Evolutionary conservation across 2,329 filamentous ascomycete species (phyloP), one percentile per base, ranked within the genome.

Genomic region (Cladosporium oxysporum): DNA sequence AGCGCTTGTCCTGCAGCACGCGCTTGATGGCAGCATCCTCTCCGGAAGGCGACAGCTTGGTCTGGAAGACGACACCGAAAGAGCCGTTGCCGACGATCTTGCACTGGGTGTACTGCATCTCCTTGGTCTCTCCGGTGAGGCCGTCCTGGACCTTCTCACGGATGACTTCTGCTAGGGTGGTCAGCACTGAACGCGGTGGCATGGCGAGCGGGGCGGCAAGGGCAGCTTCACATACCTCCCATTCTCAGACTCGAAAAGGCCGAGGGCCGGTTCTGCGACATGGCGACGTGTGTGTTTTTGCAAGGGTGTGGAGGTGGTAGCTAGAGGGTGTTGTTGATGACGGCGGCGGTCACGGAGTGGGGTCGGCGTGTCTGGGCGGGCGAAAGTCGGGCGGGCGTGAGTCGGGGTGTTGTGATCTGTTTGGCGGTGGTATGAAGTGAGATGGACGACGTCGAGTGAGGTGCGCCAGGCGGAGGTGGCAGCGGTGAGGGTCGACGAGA

Each of bases 41-140:
- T 70, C 94, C 94, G 70, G 91, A 95, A n/a, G 95, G 95, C 68
- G 94, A 94, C 75, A 99, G 87, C 84, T 98, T 98, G 66, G 95
- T 99, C 83, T 99, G 95, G 81, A 99, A 99, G 71, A 99, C 95
- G 60, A 99, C 94, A 71, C 95, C 95, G 74, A 99, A 99, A 41
- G 94, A 98, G 72, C 95, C 95, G 83, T 99, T 99, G 79, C 95
- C 95, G 58, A 99, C 95, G 76, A 99, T 98, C 84, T 99, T 99
- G 85, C 94, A 98, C 79, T 98, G 95, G 65, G 95, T 98, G 81
- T 99, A 99, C 79, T 96, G 92, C 82, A 99, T 88, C 76, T 99
- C 95, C 80, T 92, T 90, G 75, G 93, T 96, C 80, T 99, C 95
- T 75, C 95, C 95, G 16, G 95, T 99, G 72, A 97, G 84, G 78